Percentiles rank a stretch among this genome's conserved stretches.
phyloP scores from a whole-genome alignment of 2,329 filamentous ascomycete species.

The Pyricularia pennisetigena region DNA sequence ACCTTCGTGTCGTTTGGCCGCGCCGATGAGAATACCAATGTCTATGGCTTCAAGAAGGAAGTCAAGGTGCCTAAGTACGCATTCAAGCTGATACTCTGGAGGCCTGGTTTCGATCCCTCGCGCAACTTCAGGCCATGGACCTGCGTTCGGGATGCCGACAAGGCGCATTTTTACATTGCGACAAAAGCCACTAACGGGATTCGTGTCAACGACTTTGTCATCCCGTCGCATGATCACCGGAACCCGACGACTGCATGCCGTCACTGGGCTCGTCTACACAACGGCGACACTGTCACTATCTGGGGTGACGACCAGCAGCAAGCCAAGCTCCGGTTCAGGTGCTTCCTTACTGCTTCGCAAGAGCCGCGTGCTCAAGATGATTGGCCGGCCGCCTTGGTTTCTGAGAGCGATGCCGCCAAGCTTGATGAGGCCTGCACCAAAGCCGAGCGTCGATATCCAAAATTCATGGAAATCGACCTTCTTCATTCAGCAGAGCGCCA shows the following conservation, averaged over 20 bases:
- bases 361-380: conserved; percentile 12
- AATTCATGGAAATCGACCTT: conserved; percentile 26
- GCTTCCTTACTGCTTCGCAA: conserved; percentile 44
- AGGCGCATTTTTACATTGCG: conserved; percentile 63
- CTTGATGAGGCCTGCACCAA: conserved; percentile 38
- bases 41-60: conserved; percentile 54
- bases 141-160: conserved; percentile 34
- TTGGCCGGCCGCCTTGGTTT: conserved; percentile 20
- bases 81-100: conserved; percentile 68
- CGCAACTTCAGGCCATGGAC: conserved; percentile 43
- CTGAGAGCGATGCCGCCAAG: conserved; percentile 27
- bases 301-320: conserved; percentile 33
- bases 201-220: conserved; percentile 60
- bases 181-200: conserved; percentile 73
- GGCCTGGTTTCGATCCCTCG: conserved; percentile 52
- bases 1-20: conserved; percentile 72
- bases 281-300: conserved; percentile 68
- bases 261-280: conserved; percentile 60
- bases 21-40: conserved; percentile 54
- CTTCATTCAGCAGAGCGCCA: conserved; percentile 31
- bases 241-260: conserved; percentile 43
- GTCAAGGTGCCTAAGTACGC: conserved; percentile 71
- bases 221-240: conserved; percentile 47
- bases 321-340: conserved; percentile 38
- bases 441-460: conserved; percentile 33